These are phyloP conservation scores for Alternaria triticimaculans DNA, from an alignment of 2,329 filamentous ascomycete species.

Conservation along the genomic window DNA sequence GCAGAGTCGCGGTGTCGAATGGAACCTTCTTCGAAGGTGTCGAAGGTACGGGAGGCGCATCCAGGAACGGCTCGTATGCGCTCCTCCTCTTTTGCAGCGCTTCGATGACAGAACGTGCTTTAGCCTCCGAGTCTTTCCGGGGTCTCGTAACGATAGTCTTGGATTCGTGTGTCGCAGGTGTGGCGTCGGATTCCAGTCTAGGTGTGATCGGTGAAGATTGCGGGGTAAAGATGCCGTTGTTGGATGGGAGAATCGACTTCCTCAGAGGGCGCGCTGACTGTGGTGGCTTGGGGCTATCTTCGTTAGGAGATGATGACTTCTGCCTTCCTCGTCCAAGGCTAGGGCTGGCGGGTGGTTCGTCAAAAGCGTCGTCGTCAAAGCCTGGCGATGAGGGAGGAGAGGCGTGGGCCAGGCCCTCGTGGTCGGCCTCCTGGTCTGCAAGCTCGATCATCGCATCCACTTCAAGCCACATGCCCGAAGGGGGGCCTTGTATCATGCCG, in stretches of 20 bases:
- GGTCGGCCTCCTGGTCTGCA: constrained; percentile 71
- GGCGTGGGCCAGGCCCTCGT: constrained; percentile 60
- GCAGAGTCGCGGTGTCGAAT: constrained; percentile 69
- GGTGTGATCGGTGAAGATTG: constrained; percentile 40
- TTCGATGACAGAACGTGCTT: constrained; percentile 68
- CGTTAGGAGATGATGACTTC: constrained; percentile 40
- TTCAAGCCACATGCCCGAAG: constrained; percentile 74
- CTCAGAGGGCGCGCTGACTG: constrained; percentile 34
- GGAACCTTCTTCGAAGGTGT: constrained; percentile 61
- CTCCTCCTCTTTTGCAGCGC: constrained; percentile 61
- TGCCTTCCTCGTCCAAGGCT: constrained; percentile 37
- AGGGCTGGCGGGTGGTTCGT: constrained; percentile 55
- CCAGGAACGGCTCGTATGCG: constrained; percentile 32
- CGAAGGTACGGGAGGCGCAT: constrained; percentile 34
- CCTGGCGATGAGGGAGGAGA: constrained; percentile 64
- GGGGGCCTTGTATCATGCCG: constrained; percentile 67
- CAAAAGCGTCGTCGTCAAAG: constrained; percentile 65
- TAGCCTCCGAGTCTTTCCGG: constrained; percentile 63
- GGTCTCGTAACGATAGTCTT: constrained; percentile 51
- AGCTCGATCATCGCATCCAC: constrained; percentile 87
- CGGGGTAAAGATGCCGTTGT: constrained; percentile 46
- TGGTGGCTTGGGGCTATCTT: constrained; percentile 30
- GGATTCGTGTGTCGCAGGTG: constrained; percentile 32
- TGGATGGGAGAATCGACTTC: constrained; percentile 46
- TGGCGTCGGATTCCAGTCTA: constrained; percentile 30